phyloP scores from a whole-genome alignment of 2,329 filamentous ascomycete genomes.

The Trichoderma sp. region DNA sequence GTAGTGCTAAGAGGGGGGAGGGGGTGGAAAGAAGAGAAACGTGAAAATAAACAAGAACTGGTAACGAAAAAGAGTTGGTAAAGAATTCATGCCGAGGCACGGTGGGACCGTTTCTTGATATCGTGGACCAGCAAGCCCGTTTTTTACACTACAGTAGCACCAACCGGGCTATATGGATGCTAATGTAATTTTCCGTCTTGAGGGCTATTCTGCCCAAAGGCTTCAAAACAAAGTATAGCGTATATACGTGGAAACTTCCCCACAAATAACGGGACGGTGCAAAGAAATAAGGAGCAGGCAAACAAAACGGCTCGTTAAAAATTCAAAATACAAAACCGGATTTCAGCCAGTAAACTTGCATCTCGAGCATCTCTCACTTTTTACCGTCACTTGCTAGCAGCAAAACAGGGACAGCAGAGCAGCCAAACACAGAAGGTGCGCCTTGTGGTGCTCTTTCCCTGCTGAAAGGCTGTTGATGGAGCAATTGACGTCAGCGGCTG shows the following conservation, averaged over 20 bases:
- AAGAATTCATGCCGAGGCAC: neutral
- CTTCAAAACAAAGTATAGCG: neutral
- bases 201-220: neutral
- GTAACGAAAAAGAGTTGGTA: neutral
- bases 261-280: neutral
- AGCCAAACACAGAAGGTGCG: constrained; percentile 13
- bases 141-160: neutral
- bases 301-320: neutral
- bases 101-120: neutral
- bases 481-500: constrained; percentile 27
- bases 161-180: neutral
- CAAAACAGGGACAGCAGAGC: neutral
- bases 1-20: neutral
- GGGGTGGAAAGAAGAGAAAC: neutral
- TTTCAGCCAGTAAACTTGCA: neutral
- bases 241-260: neutral
- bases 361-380: neutral
- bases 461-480: neutral
- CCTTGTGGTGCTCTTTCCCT: constrained; percentile 1
- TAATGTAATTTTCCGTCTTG: neutral
- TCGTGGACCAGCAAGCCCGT: neutral
- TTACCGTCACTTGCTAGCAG: neutral
- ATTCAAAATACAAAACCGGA: neutral
- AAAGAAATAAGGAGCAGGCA: neutral
- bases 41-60: neutral